Evolutionary conservation across 2,329 filamentous ascomycete species (phyloP), one percentile per base, ranked within the genome.

Genomic region (Pezicula rhizophila): DNA sequence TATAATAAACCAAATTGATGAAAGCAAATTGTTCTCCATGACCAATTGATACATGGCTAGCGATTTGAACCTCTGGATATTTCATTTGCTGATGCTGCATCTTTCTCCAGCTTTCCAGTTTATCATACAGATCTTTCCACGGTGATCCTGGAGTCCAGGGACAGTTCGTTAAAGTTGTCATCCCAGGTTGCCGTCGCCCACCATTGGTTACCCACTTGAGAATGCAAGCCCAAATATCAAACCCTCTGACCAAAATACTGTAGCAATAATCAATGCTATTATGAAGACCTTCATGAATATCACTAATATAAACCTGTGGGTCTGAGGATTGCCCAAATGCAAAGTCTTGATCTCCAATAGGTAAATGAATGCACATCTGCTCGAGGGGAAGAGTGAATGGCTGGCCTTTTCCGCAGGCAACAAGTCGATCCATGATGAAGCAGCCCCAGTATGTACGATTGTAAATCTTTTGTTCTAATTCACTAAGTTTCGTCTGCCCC

Each of bases 371-470:
- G 2, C 45, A 14, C 26, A 47, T 15, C 12, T 39, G 26, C 18
- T 34, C 17, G n/a, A 56, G 14, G 12, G 60, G 52, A 10, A 62
- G 51, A 42, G 53, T 52, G 1, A 52, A 66, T 54, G 38, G 66
- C 60, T 64, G 60, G 15, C 57, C 54, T 55, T 64, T 70, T 0
- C 69, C 70, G 2, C 68, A 72, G 34, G 69, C 69, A 34, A 74
- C 64, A 45, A 71, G 66, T 8, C 70, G 68, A 49, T 73, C 70
- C 62, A 74, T 67, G 26, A 74, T 66, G 46, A 72, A 72, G 51
- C 71, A 73, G 0, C 66, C 66, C 71, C 71, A 74, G 39, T 70
- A 72, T 0, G 70, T 71, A 1, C 70, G 56, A 2, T 67, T 69
- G 34, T 70, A 64, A 3, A 68, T 64, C 17, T 58, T 56, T 31